Percentiles rank a stretch among this genome's conserved stretches.
phyloP scores from a whole-genome alignment of 306 rosid species.

The Inga laurina region DNA sequence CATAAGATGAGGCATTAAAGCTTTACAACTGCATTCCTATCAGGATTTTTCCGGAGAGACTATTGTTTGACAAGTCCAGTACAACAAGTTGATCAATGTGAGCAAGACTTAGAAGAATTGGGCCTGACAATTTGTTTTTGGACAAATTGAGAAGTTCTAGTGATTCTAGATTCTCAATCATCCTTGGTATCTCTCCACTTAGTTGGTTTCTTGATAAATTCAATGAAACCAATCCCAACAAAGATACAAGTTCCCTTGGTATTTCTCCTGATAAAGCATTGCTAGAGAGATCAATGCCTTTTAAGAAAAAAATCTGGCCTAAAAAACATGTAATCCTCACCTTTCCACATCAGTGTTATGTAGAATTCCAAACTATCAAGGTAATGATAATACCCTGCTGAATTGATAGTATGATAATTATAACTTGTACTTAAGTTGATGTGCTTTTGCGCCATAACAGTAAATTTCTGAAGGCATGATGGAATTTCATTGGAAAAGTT shows the following conservation, averaged over 20 bases:
- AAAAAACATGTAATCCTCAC: neutral
- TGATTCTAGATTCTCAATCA: neutral
- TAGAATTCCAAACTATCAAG: neutral
- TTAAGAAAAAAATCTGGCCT: neutral
- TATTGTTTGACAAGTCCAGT: neutral
- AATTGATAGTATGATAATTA: no score
- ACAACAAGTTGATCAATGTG: neutral
- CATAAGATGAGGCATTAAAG: neutral
- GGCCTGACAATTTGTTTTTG: neutral
- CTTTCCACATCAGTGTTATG: neutral
- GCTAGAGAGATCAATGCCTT: constrained; percentile 34
- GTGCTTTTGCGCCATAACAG: neutral
- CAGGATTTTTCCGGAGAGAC: neutral
- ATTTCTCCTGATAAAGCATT: constrained; percentile 15
- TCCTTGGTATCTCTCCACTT: neutral
- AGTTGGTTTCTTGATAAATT: neutral
- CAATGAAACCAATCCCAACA: neutral
- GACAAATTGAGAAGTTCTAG: neutral
- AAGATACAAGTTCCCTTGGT: neutral
- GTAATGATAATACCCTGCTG: no score
- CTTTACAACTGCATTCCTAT: neutral
- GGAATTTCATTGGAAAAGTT: neutral
- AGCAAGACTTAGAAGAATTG: neutral
- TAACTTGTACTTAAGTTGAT: neutral
- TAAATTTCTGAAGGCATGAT: neutral